Evolutionary conservation across 345 rosid genomes (phyloP).

Genomic region (Theobroma cacao): DNA sequence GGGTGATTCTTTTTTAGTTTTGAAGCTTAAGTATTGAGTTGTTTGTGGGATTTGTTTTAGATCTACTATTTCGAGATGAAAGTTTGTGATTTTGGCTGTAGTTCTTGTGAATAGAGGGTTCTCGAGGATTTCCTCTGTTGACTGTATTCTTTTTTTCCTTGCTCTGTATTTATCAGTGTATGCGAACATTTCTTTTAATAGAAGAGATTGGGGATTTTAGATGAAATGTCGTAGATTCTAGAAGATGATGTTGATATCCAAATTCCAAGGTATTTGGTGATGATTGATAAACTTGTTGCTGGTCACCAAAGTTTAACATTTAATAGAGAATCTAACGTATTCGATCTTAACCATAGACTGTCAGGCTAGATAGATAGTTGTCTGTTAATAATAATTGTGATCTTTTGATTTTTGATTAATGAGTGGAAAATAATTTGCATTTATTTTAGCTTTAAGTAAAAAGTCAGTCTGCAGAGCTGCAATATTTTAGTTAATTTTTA

Average conservation of each 20-base stretch:
- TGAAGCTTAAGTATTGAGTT: background rate
- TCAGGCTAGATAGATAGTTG: background rate
- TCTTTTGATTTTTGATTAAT: background rate
- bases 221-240: background rate
- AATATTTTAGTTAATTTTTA: background rate
- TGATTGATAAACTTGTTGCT: background rate
- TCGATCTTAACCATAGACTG: background rate
- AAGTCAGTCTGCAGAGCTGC: background rate
- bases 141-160: background rate
- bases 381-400: background rate
- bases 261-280: background rate
- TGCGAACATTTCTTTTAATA: background rate
- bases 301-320: background rate
- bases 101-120: background rate
- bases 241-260: background rate
- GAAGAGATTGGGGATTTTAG: background rate
- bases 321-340: background rate
- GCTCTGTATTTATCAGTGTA: background rate
- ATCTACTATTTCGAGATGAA: slow-evolving; percentile 15
- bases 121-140: background rate
- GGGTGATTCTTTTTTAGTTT: background rate
- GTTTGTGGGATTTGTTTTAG: slow-evolving; percentile 14
- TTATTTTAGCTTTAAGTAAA: background rate
- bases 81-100: background rate
- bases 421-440: background rate